Evolutionary conservation across 345 rosid genomes (phyloP).

Genomic region (Rhodomyrtus tomentosa): DNA sequence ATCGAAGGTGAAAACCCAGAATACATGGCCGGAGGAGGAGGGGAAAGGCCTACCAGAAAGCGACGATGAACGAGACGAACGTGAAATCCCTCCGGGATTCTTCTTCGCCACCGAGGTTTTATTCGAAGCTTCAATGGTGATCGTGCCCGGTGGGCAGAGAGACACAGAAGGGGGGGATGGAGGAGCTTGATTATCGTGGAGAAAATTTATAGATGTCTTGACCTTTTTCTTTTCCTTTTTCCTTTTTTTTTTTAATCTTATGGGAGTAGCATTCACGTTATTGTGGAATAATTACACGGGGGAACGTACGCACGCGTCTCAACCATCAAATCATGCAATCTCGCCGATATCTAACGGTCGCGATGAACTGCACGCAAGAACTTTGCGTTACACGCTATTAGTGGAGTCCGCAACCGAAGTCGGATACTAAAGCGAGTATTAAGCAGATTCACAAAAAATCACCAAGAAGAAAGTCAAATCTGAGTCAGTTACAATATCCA

Average conservation of each 20-base stretch:
- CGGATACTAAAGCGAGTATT: too few species aligned
- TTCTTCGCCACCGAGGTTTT: neutral
- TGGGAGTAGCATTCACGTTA: neutral
- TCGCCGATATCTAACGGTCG: neutral
- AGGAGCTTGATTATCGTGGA: neutral
- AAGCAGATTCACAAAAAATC: too few species aligned
- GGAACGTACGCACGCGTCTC: neutral
- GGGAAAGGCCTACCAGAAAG: neutral
- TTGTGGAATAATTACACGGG: neutral
- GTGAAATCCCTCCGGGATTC: neutral
- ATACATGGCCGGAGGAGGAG: neutral
- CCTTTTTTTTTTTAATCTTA: neutral
- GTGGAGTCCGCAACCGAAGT: too few species aligned
- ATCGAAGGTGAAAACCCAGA: neutral
- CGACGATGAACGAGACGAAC: neutral
- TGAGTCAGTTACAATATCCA: too few species aligned
- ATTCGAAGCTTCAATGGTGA: neutral
- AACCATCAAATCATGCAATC: neutral
- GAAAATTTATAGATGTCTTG: neutral
- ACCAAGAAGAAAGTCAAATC: fast-evolving
- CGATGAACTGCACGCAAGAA: too few species aligned
- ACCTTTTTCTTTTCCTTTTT: neutral
- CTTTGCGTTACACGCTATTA: too few species aligned
- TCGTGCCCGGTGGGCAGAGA: neutral
- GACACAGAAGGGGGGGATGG: neutral